Conservation (phyloP, 148 eudicot genomes). For the Vaccinium darrowii region DNA sequence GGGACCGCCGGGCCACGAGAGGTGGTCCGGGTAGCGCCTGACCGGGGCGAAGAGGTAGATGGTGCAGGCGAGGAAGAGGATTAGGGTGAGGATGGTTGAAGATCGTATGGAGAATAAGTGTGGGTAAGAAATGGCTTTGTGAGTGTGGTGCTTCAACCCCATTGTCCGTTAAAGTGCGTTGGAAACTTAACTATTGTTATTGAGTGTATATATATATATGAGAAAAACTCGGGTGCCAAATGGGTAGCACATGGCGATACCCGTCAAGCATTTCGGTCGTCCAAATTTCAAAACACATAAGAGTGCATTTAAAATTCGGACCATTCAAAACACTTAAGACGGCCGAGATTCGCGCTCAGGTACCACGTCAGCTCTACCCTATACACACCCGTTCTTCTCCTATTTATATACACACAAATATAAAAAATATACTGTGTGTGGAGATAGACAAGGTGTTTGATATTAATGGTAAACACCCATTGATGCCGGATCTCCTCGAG, state of each 20-base stretch:
- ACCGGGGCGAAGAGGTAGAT: conserved; percentile 18
- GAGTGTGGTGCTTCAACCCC: conserved; percentile 17
- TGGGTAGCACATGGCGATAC: too few relatives aligned
- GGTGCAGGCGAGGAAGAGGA: conserved; percentile 18
- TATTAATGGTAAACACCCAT: conserved; percentile 9
- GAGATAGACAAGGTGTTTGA: neutral
- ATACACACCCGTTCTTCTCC: too few relatives aligned
- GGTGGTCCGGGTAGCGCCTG: neutral
- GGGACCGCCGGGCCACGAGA: neutral
- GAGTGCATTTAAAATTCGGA: too few relatives aligned
- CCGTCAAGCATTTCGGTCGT: too few relatives aligned
- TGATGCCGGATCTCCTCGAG: conserved; percentile 26
- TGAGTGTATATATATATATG: too few relatives aligned
- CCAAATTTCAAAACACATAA: too few relatives aligned
- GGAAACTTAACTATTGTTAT: neutral
- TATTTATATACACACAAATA: too few relatives aligned
- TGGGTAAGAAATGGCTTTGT: conserved; percentile 8
- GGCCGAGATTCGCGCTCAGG: too few relatives aligned
- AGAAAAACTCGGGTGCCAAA: too few relatives aligned
- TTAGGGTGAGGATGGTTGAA: conserved; percentile 22
- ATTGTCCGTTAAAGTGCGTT: neutral
- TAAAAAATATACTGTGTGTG: too few relatives aligned
- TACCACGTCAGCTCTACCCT: too few relatives aligned
- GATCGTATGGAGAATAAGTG: conserved; percentile 10
- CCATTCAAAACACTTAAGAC: too few relatives aligned